A percentile compares a stretch with the other conserved stretches of the same genome.
These are phyloP conservation scores for Mycena pura DNA, from an alignment of 768 basidiomycete genomes.

Conservation along the genomic window DNA sequence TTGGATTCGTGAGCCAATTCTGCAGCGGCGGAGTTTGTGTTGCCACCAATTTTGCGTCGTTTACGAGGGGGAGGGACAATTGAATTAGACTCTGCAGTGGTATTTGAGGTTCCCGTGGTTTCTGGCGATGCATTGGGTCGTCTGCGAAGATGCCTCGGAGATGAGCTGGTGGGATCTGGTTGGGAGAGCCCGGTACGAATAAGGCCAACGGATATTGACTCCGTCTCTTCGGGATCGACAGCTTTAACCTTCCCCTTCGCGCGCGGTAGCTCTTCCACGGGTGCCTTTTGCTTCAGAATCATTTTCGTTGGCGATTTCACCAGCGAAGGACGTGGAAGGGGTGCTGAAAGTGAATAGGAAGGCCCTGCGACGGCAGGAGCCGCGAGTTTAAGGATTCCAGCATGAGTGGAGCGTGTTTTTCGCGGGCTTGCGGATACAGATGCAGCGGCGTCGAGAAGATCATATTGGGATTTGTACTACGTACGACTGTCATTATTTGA, in stretches of 20 bases:
- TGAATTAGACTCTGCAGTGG: neutral
- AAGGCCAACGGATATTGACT: constrained; percentile 13
- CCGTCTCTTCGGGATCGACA: neutral
- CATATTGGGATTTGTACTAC: constrained; percentile 19
- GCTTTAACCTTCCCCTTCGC: constrained; percentile 34
- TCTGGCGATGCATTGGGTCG: constrained; percentile 2
- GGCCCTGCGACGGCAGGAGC: neutral
- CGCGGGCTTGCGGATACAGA: constrained; percentile 9
- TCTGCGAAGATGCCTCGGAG: constrained; percentile 2
- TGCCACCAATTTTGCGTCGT: constrained; percentile 31
- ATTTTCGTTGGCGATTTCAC: constrained; percentile 7
- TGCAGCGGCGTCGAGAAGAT: constrained; percentile 18
- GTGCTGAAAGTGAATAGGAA: neutral
- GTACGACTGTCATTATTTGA: constrained; percentile 29
- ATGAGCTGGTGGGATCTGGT: neutral
- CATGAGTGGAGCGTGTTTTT: constrained; percentile 23
- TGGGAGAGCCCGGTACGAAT: neutral
- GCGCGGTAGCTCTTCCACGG: constrained; percentile 26
- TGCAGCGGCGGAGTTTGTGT: neutral
- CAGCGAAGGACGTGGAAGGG: neutral
- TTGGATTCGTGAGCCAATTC: neutral
- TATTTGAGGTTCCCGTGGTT: constrained; percentile 10
- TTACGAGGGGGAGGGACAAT: constrained; percentile 27
- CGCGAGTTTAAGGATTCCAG: constrained; percentile 12
- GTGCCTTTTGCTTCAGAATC: constrained; percentile 31